A percentile compares a stretch with the other conserved stretches of the same genome.
Evolutionary conservation across 306 rosid genomes (phyloP).

Genomic region (Sindora glabra): DNA sequence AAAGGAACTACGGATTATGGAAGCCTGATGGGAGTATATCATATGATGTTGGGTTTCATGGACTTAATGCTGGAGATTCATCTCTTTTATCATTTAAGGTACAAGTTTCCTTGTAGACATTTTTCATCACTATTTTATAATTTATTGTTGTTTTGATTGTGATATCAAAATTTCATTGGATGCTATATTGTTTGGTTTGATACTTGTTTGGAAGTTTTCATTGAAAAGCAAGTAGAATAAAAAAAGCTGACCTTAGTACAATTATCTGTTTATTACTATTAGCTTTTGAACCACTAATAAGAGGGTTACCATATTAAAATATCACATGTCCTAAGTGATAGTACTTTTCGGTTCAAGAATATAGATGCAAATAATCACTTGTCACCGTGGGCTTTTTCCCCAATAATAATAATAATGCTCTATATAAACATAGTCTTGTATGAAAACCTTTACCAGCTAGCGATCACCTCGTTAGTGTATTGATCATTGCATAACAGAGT

Average conservation of each 20-base stretch:
- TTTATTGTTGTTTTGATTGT: not conserved
- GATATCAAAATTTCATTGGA: not conserved
- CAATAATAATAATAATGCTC: not conserved
- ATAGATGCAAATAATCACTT: not conserved
- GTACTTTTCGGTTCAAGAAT: not conserved
- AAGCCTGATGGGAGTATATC: slow-evolving; percentile 91
- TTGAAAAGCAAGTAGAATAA: not conserved
- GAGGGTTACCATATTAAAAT: not conserved
- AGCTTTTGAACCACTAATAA: not conserved
- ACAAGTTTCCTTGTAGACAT: slow-evolving; percentile 1
- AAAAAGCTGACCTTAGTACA: not conserved
- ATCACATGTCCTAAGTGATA: not conserved
- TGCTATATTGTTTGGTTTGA: slow-evolving; percentile 12
- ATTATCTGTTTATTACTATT: not conserved
- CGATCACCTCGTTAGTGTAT: not conserved
- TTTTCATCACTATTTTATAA: not conserved
- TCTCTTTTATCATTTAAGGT: slow-evolving; percentile 60
- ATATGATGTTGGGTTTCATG: slow-evolving; percentile 79
- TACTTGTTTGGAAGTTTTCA: not conserved
- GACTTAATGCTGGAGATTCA: slow-evolving; percentile 66
- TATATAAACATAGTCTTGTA: not conserved
- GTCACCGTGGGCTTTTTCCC: not conserved
- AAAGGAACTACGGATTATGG: slow-evolving; percentile 79
- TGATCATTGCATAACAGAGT: not conserved
- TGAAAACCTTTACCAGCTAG: not conserved